Evolutionary conservation across 2,329 filamentous ascomycete species (phyloP).

Genomic region (Berkeleyomyces rouxiae): DNA sequence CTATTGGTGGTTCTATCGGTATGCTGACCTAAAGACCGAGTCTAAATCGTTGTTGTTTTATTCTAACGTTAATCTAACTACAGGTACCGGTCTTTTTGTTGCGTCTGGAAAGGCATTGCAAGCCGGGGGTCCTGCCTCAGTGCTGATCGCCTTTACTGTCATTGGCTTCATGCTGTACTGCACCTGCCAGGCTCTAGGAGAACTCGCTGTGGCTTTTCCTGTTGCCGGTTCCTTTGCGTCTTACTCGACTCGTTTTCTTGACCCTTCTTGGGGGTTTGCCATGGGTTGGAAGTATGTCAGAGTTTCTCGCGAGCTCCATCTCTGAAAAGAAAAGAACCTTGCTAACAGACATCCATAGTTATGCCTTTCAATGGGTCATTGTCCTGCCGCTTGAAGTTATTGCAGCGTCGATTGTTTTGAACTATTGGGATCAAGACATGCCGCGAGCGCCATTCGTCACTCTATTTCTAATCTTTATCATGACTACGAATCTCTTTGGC

Average conservation of each 20-base stretch:
- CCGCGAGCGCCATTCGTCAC: slow-evolving; percentile 64
- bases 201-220: slow-evolving; percentile 79
- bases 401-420: slow-evolving; percentile 67
- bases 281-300: slow-evolving; percentile 76
- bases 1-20: slow-evolving; percentile 83
- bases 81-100: slow-evolving; percentile 72
- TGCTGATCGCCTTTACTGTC: slow-evolving; percentile 61
- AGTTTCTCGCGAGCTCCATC: not conserved
- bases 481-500: slow-evolving; percentile 73
- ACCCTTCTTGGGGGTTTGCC: slow-evolving; percentile 86
- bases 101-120: slow-evolving; percentile 58
- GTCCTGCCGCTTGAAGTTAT: slow-evolving; percentile 75
- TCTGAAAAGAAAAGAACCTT: not conserved
- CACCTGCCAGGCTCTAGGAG: slow-evolving; percentile 79
- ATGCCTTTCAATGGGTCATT: slow-evolving; percentile 75
- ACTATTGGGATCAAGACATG: slow-evolving; percentile 55
- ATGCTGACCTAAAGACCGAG: slow-evolving; percentile 15
- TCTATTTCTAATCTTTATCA: slow-evolving; percentile 60
- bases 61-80: slow-evolving; percentile 7
- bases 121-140: slow-evolving; percentile 58
- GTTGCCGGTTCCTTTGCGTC: slow-evolving; percentile 84
- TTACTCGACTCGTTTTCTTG: slow-evolving; percentile 81
- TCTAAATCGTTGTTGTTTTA: not conserved
- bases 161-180: slow-evolving; percentile 81
- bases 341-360: slow-evolving; percentile 30